phyloP scores from a whole-genome alignment of 176 grass and related monocot species.

The Zea luxurians region DNA sequence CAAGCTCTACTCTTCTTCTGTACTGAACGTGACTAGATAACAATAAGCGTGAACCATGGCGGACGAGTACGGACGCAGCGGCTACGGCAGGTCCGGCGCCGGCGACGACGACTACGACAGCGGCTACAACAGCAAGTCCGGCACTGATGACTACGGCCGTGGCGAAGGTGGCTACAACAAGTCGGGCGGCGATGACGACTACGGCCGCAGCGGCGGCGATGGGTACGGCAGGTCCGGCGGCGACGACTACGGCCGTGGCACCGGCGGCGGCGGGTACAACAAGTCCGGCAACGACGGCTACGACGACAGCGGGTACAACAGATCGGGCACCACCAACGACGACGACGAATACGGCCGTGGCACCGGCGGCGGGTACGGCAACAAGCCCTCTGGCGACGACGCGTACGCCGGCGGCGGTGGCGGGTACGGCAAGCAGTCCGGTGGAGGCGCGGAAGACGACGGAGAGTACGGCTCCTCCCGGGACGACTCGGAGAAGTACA shows the following conservation, averaged over 20 bases:
- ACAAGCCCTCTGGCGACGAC: slow-evolving; percentile 11
- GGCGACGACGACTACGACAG: not conserved
- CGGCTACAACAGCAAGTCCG: not conserved
- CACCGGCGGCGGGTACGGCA: not conserved
- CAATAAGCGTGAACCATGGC: slow-evolving; percentile 30
- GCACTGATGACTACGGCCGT: not conserved
- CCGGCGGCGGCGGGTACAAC: not conserved
- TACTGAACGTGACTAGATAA: not conserved
- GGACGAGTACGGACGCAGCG: slow-evolving; percentile 44
- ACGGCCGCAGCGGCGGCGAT: slow-evolving; percentile 3
- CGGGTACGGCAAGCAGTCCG: slow-evolving; percentile 19
- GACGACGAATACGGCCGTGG: not conserved
- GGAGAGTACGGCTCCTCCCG: slow-evolving; percentile 18
- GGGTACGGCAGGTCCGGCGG: not conserved
- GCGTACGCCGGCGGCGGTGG: not conserved
- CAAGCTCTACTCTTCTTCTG: not conserved
- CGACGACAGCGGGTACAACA: not conserved
- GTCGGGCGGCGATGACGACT: slow-evolving; percentile 22
- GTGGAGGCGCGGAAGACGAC: not conserved
- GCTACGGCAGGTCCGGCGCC: slow-evolving; percentile 15
- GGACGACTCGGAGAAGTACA: slow-evolving; percentile 49
- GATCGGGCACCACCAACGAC: not conserved
- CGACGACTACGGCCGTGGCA: not conserved
- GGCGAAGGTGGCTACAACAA: slow-evolving; percentile 19
- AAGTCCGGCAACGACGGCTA: not conserved